Evolutionary conservation across 345 rosid species (phyloP), one percentile per base, ranked within the genome.

Genomic region (Noccaea bulbosa): DNA sequence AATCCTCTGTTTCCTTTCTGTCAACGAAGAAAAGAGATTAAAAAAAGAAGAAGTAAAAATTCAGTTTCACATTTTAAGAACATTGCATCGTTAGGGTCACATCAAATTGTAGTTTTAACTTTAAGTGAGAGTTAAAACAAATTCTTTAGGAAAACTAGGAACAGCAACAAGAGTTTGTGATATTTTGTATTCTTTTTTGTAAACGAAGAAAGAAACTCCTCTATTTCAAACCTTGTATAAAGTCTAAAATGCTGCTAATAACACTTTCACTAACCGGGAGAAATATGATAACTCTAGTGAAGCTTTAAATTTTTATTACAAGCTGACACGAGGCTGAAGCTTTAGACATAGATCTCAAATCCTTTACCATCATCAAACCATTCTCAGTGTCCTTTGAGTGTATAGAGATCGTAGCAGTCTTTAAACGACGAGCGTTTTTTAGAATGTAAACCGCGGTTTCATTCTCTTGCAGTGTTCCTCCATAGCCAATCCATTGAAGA

Each of bases 291-390:
- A 33, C 0, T 5, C 35, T 33, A 5, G 5, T 5, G 7, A 33
- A 33, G 7, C 1, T 33, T 33, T 27, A 27, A 27, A 27, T 11
- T 53, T 24, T 4, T 3, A 1, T 32, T 32, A 60, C 50, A 60
- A 71, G 75, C 52, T 41, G 60, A 50, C 75, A 71, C 2, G 57
- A 8, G 15, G 45, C 4, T 20, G 61, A 71, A 40, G 30, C 68
- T 5, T 33, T 39, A 22, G 24, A 43, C 8, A 61, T 51, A 11
- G 75, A 71, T 49, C 1, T 2, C 61, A 70, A 50, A 32, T 70
- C 74, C 24, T 49, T 39, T 0, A 48, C 39, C 41, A 27, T 40
- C 4, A 47, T 34, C 17, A 27, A 16, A 7, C 0, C 22, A 16
- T 49, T 8, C 41, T 70, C 51, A 8, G 2, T 22, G 6, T 1